Evolutionary conservation across 2,329 filamentous ascomycete species (phyloP).

Genomic region (Nemania bipapillata): DNA sequence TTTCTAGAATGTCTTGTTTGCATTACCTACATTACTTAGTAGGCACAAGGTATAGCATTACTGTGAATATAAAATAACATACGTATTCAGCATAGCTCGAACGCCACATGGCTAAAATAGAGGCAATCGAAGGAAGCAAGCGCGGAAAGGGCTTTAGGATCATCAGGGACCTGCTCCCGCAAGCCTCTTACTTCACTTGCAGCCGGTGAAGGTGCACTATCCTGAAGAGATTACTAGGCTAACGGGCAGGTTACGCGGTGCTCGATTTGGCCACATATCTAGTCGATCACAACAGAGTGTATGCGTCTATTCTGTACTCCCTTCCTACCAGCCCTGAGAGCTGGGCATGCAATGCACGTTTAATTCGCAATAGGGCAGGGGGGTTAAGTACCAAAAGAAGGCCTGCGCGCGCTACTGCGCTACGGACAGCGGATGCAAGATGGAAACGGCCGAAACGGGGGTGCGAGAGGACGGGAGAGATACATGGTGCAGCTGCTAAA

Average conservation of each 20-base stretch:
- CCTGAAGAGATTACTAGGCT: conserved; percentile 21
- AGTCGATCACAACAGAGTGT: conserved; percentile 26
- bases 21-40: no score
- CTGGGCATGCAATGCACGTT: conserved; percentile 39
- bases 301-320: conserved; percentile 20
- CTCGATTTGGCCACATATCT: conserved; percentile 18
- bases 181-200: conserved; percentile 28
- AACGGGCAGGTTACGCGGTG: conserved; percentile 33
- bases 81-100: neutral
- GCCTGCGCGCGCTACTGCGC: conserved; percentile 26
- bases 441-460: conserved; percentile 37
- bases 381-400: neutral
- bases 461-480: conserved; percentile 24
- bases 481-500: conserved; percentile 21
- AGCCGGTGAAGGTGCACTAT: neutral
- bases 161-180: conserved; percentile 31
- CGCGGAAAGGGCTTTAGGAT: conserved; percentile 22
- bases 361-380: conserved; percentile 29
- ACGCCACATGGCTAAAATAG: conserved; percentile 14
- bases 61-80: neutral
- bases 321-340: conserved; percentile 13
- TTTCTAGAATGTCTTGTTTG: conserved; percentile 12
- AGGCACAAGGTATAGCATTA: conserved; percentile 1
- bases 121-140: neutral
- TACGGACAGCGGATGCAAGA: conserved; percentile 35